Conservation (phyloP, 345 rosid genomes). For the Aquilaria yunnanensis region DNA sequence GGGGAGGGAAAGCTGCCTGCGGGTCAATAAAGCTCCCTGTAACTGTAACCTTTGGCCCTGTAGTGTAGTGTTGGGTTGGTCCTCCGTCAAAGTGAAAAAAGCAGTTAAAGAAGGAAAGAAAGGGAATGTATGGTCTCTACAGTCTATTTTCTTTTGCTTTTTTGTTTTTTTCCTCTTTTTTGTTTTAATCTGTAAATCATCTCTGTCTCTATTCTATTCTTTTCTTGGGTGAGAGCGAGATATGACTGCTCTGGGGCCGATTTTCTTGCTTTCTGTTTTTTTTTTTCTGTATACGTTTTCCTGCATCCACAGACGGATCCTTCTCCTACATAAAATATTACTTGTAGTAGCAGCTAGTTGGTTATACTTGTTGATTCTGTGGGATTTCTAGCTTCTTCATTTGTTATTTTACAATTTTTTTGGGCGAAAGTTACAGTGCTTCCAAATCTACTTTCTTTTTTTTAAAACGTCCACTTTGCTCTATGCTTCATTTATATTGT, state of each 20-base stretch:
- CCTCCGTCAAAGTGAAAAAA: constrained; percentile 36
- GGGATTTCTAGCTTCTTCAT: background rate
- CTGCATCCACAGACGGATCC: constrained; percentile 7
- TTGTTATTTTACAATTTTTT: too few species aligned
- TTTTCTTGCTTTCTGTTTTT: background rate
- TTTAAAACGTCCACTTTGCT: too few species aligned
- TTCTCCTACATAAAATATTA: background rate
- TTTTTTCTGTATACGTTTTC: background rate
- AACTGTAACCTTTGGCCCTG: background rate
- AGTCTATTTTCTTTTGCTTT: constrained; percentile 12
- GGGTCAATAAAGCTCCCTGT: constrained; percentile 20
- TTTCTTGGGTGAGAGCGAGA: constrained; percentile 11
- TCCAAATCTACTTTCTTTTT: too few species aligned
- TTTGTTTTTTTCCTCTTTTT: constrained; percentile 1
- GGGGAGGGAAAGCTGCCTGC: constrained; percentile 14
- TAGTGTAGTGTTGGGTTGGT: constrained; percentile 12
- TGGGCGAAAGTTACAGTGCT: too few species aligned
- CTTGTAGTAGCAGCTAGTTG: background rate
- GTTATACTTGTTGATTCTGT: background rate
- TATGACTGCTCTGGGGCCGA: background rate
- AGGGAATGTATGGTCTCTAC: constrained; percentile 18
- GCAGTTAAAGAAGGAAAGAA: constrained; percentile 32
- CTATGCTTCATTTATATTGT: too few species aligned
- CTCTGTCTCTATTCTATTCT: constrained; percentile 13
- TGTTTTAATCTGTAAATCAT: background rate